These are phyloP conservation scores for Fusarium pilosicola DNA, from an alignment of 2,329 filamentous ascomycete genomes.

Conservation along the genomic window DNA sequence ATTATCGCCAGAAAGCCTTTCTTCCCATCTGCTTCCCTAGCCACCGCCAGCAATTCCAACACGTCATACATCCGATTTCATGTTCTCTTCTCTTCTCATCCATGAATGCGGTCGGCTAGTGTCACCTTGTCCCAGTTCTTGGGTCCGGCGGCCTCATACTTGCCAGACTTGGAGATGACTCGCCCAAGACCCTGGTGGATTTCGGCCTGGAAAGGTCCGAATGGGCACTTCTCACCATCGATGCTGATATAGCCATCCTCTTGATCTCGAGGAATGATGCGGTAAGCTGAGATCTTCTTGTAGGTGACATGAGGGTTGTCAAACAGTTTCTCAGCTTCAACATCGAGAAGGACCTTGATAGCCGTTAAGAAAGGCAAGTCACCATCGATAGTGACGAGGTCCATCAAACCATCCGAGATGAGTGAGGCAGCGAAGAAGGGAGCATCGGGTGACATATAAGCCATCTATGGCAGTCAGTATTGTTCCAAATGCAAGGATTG, in stretches of 20 bases:
- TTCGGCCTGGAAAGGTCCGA: conserved; percentile 91
- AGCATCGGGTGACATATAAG: conserved; percentile 85
- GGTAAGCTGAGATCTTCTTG: conserved; percentile 86
- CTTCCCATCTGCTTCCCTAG: neutral
- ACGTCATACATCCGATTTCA: neutral
- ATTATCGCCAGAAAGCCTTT: conserved; percentile 22
- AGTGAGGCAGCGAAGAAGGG: conserved; percentile 89
- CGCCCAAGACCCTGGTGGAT: conserved; percentile 84
- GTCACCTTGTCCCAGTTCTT: conserved; percentile 58
- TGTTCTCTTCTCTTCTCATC: conserved; percentile 21
- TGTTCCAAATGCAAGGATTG: too few relatives aligned
- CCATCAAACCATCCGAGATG: conserved; percentile 85
- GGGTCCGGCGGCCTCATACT: conserved; percentile 74
- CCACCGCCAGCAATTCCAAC: neutral
- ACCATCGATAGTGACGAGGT: conserved; percentile 83
- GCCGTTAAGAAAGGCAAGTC: conserved; percentile 74
- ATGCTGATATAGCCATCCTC: conserved; percentile 89
- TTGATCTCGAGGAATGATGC: conserved; percentile 79
- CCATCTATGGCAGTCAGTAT: conserved; percentile 67
- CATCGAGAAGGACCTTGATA: conserved; percentile 74
- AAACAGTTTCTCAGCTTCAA: conserved; percentile 81
- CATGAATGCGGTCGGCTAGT: conserved; percentile 45
- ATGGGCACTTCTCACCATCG: conserved; percentile 88
- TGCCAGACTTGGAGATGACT: conserved; percentile 79
- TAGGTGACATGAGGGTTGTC: conserved; percentile 82